Evolutionary conservation across 441 rosid genomes (phyloP).

Genomic region (Dalechampia spathulata): DNA sequence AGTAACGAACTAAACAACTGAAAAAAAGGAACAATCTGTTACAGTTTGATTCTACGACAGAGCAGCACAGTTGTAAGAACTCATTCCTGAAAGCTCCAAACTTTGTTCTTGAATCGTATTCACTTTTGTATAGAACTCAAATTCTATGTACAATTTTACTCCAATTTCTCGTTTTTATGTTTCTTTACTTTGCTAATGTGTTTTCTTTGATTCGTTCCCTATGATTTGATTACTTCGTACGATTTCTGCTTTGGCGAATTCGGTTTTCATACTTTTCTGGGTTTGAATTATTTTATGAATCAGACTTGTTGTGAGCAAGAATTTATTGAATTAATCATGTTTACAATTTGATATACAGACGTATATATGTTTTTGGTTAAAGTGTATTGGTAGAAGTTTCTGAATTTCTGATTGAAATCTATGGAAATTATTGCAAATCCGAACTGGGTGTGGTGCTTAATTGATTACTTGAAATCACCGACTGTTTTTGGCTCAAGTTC

Average conservation of each 20-base stretch:
- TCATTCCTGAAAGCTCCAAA: neutral
- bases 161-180: neutral
- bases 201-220: neutral
- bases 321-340: neutral
- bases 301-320: neutral
- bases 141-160: neutral
- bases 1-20: neutral
- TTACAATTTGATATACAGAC: too few species aligned
- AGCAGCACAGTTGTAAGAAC: neutral
- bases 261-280: neutral
- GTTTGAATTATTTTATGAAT: constrained; percentile 1
- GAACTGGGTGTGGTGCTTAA: too few species aligned
- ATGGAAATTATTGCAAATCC: too few species aligned
- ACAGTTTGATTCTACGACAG: neutral
- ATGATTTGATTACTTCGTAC: neutral
- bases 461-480: too few species aligned
- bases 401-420: too few species aligned
- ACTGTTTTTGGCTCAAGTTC: too few species aligned
- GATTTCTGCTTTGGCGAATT: neutral
- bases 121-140: too few species aligned
- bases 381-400: too few species aligned
- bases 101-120: neutral
- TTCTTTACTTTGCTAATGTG: neutral
- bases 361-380: too few species aligned
- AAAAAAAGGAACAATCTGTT: neutral